Percentiles rank a stretch among this genome's conserved stretches.
Evolutionary conservation across 805 yeast species (phyloP).

Genomic region (Saccharomycopsis oosterbeekiorum): DNA sequence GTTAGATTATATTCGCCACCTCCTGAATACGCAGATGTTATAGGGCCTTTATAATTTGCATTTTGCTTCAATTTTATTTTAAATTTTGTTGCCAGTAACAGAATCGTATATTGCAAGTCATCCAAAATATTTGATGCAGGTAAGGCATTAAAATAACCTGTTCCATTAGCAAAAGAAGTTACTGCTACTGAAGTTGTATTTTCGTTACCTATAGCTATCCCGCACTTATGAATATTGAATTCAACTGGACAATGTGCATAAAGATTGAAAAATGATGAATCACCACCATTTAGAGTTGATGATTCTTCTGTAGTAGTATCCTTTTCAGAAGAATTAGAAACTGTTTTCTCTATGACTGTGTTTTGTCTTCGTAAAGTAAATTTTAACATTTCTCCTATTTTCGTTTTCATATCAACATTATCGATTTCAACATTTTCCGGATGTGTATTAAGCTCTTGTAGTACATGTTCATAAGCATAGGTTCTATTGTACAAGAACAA

Average conservation of each 20-base stretch:
- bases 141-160: conserved; percentile 49
- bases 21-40: conserved; percentile 16
- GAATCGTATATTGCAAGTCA: conserved; percentile 37
- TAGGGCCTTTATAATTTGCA: conserved; percentile 43
- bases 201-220: conserved; percentile 71
- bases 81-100: conserved; percentile 40
- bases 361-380: background rate
- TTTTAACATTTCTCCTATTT: background rate
- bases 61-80: conserved; percentile 61
- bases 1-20: conserved; percentile 24
- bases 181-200: conserved; percentile 67
- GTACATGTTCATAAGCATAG: conserved; percentile 59
- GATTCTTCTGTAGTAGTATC: background rate
- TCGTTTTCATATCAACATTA: conserved; percentile 4
- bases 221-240: conserved; percentile 50
- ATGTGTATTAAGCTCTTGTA: conserved; percentile 29
- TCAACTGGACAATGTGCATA: conserved; percentile 49
- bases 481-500: conserved; percentile 75
- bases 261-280: background rate
- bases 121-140: conserved; percentile 44
- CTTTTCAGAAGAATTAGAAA: background rate
- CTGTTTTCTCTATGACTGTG: background rate
- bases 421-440: background rate
- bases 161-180: conserved; percentile 43
- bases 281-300: background rate